A percentile compares a stretch with the other conserved stretches of the same genome.
phyloP scores from a whole-genome alignment of 2,329 filamentous ascomycete genomes.

The Aspergillus sp. region DNA sequence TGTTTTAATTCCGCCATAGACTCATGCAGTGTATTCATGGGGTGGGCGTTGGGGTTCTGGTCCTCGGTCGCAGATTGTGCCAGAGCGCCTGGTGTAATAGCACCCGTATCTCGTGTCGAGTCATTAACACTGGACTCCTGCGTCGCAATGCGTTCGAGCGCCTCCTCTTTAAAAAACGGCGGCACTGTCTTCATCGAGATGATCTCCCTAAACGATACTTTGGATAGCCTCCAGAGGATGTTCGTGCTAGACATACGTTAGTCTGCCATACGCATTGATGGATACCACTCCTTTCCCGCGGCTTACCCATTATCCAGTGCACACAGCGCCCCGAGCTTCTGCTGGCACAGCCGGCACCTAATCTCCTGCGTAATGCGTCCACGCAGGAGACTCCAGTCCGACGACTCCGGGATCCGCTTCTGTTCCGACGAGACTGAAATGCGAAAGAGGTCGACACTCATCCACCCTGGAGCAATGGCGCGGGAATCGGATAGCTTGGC shows the following conservation, averaged over 20 bases:
- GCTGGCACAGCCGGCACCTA: slow-evolving; percentile 29
- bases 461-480: slow-evolving; percentile 27
- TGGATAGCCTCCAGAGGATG: slow-evolving; percentile 32
- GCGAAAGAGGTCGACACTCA: slow-evolving; percentile 29
- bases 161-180: slow-evolving; percentile 25
- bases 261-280: slow-evolving; percentile 3
- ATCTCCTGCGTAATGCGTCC: slow-evolving; percentile 29
- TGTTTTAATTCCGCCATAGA: slow-evolving; percentile 32
- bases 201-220: slow-evolving; percentile 30
- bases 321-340: slow-evolving; percentile 28
- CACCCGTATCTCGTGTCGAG: slow-evolving; percentile 10
- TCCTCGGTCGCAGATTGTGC: slow-evolving; percentile 23
- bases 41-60: slow-evolving; percentile 28
- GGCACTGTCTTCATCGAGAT: slow-evolving; percentile 31
- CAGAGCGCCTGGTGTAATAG: slow-evolving; percentile 14
- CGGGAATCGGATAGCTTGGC: slow-evolving; percentile 30
- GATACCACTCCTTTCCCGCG: not conserved
- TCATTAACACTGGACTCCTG: slow-evolving; percentile 9
- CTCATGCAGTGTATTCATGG: slow-evolving; percentile 29
- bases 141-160: slow-evolving; percentile 20
- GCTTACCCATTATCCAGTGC: slow-evolving; percentile 28
- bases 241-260: slow-evolving; percentile 18
- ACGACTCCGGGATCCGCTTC: slow-evolving; percentile 28
- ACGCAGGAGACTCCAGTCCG: slow-evolving; percentile 25
- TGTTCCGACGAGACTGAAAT: slow-evolving; percentile 27